These are phyloP conservation scores for Sextonia rubra DNA, from an alignment of 164 flowering plant species.

Conservation along the genomic window DNA sequence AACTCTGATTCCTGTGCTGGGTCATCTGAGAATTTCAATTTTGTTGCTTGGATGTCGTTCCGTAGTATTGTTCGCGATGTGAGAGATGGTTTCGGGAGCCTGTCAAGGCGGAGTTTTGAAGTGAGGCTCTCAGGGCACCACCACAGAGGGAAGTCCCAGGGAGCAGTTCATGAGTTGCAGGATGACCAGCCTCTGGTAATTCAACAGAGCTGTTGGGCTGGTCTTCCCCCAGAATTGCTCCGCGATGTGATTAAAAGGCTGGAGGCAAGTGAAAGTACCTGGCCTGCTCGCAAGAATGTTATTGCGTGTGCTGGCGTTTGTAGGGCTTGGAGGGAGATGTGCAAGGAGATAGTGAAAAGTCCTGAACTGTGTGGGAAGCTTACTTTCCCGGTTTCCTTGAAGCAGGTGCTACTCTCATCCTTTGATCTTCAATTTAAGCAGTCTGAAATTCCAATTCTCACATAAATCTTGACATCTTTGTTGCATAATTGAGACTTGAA, in stretches of 20 bases:
- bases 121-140: conserved; percentile 63
- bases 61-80: conserved; percentile 87
- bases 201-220: conserved; percentile 79
- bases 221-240: conserved; percentile 84
- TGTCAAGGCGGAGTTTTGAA: conserved; percentile 82
- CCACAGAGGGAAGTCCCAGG: conserved; percentile 65
- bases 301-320: conserved; percentile 94
- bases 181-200: conserved; percentile 42
- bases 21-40: neutral
- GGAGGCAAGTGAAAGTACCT: conserved; percentile 81
- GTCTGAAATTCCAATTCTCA: neutral
- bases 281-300: conserved; percentile 88
- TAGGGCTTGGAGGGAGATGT: conserved; percentile 87
- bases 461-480: neutral
- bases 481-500: neutral
- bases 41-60: conserved; percentile 60
- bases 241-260: conserved; percentile 80
- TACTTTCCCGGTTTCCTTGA: conserved; percentile 86
- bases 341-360: conserved; percentile 70
- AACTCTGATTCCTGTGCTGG: neutral
- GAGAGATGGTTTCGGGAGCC: conserved; percentile 87
- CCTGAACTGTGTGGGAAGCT: conserved; percentile 85
- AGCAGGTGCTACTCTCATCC: conserved; percentile 46
- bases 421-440: neutral
- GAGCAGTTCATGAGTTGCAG: conserved; percentile 55